phyloP scores from a whole-genome alignment of 306 rosid genomes.

The Prunus salicina region DNA sequence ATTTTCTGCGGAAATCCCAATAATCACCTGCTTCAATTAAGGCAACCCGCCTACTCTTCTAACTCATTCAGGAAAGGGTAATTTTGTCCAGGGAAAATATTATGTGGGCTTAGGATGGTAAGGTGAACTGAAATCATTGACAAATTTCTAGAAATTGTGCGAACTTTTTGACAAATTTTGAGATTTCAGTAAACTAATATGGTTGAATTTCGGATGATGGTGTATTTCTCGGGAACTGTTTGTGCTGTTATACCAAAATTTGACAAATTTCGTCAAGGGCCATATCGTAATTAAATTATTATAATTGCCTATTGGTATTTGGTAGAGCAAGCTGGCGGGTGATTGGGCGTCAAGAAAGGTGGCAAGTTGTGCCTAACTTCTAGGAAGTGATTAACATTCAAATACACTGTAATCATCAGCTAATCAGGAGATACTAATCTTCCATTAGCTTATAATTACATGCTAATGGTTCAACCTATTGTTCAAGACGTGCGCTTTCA shows the following conservation, averaged over 20 bases:
- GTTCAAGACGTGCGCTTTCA: too few species aligned
- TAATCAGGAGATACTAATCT: background rate
- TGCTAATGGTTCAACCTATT: background rate
- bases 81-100: background rate
- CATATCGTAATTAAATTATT: background rate
- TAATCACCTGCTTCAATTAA: background rate
- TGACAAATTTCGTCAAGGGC: background rate
- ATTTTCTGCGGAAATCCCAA: background rate
- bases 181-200: background rate
- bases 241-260: conserved; percentile 11
- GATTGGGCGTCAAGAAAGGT: background rate
- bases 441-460: background rate
- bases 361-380: background rate
- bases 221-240: background rate
- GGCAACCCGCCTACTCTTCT: background rate
- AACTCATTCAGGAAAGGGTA: background rate
- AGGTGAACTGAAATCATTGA: conserved; percentile 7
- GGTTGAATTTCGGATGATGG: background rate
- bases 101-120: background rate
- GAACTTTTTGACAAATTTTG: conserved; percentile 4
- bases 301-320: background rate
- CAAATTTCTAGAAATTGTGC: background rate
- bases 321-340: background rate
- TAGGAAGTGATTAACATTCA: background rate
- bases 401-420: background rate